phyloP scores from a whole-genome alignment of 495 filamentous ascomycete genomes.

The Massariosphaeria phaeospora region DNA sequence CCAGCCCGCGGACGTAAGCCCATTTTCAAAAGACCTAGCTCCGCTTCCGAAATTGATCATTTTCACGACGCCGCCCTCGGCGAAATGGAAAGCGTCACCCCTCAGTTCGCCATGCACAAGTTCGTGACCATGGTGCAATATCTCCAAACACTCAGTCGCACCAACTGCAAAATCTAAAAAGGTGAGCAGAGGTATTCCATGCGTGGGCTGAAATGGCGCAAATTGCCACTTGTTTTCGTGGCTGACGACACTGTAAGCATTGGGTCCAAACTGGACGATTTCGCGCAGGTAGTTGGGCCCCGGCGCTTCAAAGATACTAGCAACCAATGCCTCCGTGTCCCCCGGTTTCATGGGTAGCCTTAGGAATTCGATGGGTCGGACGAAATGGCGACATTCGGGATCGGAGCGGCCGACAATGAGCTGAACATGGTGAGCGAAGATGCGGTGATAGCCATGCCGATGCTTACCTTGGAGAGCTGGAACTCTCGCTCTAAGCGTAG shows the following conservation, averaged over 20 bases:
- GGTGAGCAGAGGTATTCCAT: conserved; percentile 60
- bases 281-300: conserved; percentile 67
- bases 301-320: conserved; percentile 73
- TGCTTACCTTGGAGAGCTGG: conserved; percentile 57
- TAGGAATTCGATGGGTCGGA: conserved; percentile 67
- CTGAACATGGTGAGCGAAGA: conserved; percentile 5
- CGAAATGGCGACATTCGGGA: conserved; percentile 66
- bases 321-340: conserved; percentile 60
- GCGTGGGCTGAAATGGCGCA: conserved; percentile 36
- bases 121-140: conserved; percentile 75
- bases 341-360: conserved; percentile 58
- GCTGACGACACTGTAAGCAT: conserved; percentile 41
- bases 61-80: conserved; percentile 64
- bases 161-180: conserved; percentile 89
- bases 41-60: conserved; percentile 81
- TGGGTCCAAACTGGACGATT: conserved; percentile 70
- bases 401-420: conserved; percentile 65
- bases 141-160: conserved; percentile 75
- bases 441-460: background rate
- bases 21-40: conserved; percentile 78
- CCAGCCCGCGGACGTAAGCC: conserved; percentile 79
- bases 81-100: conserved; percentile 82
- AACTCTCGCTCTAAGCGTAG: conserved; percentile 79
- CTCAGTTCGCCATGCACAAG: conserved; percentile 84
- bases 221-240: conserved; percentile 32